Percentiles rank a stretch among this genome's conserved stretches.
Conservation (phyloP, 2,329 filamentous ascomycete species). For the Xylariaceae sp. region DNA sequence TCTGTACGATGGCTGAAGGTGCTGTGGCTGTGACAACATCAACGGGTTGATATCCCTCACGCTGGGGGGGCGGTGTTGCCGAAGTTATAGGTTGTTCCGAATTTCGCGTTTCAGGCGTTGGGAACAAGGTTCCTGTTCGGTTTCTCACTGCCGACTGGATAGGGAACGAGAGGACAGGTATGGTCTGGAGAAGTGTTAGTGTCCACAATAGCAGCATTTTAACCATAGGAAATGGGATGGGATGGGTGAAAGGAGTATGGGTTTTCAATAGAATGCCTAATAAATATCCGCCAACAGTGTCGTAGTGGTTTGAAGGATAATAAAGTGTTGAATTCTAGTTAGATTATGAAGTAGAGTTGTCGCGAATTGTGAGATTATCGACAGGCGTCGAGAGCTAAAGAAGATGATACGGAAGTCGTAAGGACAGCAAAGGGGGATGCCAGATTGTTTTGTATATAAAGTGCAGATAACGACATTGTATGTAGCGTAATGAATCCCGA, state of each 20-base stretch:
- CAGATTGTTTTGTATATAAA: constrained; percentile 11
- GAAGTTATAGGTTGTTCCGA: constrained; percentile 14
- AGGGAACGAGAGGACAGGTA: constrained; percentile 19
- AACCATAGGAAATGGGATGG: constrained; percentile 5
- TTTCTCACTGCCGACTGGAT: constrained; percentile 10
- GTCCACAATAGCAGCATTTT: constrained; percentile 25
- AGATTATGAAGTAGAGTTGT: background rate
- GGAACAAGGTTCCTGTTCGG: background rate
- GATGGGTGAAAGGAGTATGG: constrained; percentile 2
- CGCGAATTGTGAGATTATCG: background rate
- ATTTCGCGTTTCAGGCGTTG: background rate
- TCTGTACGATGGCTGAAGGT: constrained; percentile 32
- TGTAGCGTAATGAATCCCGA: constrained; percentile 2
- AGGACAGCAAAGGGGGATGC: background rate
- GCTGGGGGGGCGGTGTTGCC: constrained; percentile 13
- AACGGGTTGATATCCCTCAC: constrained; percentile 26
- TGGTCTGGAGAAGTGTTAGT: constrained; percentile 29
- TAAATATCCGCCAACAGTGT: constrained; percentile 5
- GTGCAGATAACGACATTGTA: background rate
- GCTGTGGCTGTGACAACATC: constrained; percentile 30
- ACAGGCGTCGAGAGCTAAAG: background rate
- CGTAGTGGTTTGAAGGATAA: background rate
- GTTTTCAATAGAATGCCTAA: constrained; percentile 6
- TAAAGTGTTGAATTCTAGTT: background rate
- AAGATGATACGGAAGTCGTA: background rate